Evolutionary conservation across 2,329 filamentous ascomycete species (phyloP).

Genomic region (Parastagonospora avenae): DNA sequence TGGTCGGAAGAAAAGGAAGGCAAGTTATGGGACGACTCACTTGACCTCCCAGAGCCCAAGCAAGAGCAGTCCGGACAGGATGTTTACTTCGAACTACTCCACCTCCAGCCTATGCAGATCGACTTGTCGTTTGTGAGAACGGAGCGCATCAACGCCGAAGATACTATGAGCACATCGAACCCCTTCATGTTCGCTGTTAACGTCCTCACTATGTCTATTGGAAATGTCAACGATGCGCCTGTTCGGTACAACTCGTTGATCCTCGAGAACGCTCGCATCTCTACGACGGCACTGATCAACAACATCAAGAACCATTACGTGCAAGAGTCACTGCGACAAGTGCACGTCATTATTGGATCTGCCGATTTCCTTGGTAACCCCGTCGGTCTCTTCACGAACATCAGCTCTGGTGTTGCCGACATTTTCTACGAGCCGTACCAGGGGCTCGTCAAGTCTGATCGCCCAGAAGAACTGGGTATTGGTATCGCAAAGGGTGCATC

Average conservation of each 20-base stretch:
- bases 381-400: constrained; percentile 96
- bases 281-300: constrained; percentile 78
- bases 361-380: constrained; percentile 98
- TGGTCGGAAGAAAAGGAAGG: constrained; percentile 86
- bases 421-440: constrained; percentile 99
- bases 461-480: constrained; percentile 90
- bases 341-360: constrained; percentile 96
- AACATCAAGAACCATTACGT: constrained; percentile 95
- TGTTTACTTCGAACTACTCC: constrained; percentile 96
- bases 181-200: constrained; percentile 99
- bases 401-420: constrained; percentile 94
- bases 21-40: constrained; percentile 82
- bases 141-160: constrained; percentile 93
- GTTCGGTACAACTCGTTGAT: constrained; percentile 92
- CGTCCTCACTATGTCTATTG: constrained; percentile 98
- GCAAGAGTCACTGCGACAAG: constrained; percentile 92
- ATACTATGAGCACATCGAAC: constrained; percentile 85
- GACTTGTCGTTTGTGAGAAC: constrained; percentile 97
- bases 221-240: constrained; percentile 97
- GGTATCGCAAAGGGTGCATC: constrained; percentile 96
- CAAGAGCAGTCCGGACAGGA: constrained; percentile 85
- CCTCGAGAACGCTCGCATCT: constrained; percentile 92
- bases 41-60: constrained; percentile 91
- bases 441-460: constrained; percentile 92
- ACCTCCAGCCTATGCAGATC: constrained; percentile 97